These are phyloP conservation scores for Schwanniomyces occidentalis DNA, from an alignment of 805 yeast genomes.

Conservation along the genomic window DNA sequence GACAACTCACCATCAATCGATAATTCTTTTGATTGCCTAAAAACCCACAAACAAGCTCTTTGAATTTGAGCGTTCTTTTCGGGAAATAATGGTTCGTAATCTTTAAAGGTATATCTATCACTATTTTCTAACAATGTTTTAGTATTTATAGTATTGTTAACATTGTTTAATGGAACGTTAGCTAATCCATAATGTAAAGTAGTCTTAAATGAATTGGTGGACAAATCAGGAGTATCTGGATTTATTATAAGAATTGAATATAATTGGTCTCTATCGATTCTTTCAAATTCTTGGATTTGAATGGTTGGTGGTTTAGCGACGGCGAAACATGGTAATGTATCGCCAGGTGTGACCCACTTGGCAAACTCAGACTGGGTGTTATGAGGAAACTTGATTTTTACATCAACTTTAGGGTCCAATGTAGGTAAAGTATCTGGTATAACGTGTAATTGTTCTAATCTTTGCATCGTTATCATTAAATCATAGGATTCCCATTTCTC, in stretches of 20 bases:
- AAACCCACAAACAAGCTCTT: slow-evolving; percentile 87
- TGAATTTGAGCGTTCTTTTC: slow-evolving; percentile 85
- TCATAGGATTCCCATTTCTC: slow-evolving; percentile 72
- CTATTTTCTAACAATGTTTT: slow-evolving; percentile 38
- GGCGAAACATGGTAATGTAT: slow-evolving; percentile 66
- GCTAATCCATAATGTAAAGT: slow-evolving; percentile 75
- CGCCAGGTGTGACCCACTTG: slow-evolving; percentile 80
- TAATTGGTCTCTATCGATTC: slow-evolving; percentile 45
- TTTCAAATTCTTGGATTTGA: slow-evolving; percentile 69
- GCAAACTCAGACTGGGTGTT: slow-evolving; percentile 52
- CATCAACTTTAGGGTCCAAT: slow-evolving; percentile 74
- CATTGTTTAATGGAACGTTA: slow-evolving; percentile 61
- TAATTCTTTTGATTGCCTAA: slow-evolving; percentile 56
- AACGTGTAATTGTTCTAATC: slow-evolving; percentile 79
- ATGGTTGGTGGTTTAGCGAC: slow-evolving; percentile 78
- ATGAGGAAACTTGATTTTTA: slow-evolving; percentile 73
- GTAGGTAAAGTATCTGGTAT: slow-evolving; percentile 96
- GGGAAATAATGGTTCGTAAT: slow-evolving; percentile 81
- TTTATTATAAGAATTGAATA: slow-evolving; percentile 83
- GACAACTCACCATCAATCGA: slow-evolving; percentile 20
- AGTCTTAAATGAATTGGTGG: slow-evolving; percentile 65
- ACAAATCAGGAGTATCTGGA: slow-evolving; percentile 86
- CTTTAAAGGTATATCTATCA: slow-evolving; percentile 39
- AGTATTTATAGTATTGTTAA: slow-evolving; percentile 56
- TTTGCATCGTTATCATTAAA: slow-evolving; percentile 83